Evolutionary conservation across 1,284 basidiomycete genomes (phyloP).

Genomic region (Termitomyces sp.): DNA sequence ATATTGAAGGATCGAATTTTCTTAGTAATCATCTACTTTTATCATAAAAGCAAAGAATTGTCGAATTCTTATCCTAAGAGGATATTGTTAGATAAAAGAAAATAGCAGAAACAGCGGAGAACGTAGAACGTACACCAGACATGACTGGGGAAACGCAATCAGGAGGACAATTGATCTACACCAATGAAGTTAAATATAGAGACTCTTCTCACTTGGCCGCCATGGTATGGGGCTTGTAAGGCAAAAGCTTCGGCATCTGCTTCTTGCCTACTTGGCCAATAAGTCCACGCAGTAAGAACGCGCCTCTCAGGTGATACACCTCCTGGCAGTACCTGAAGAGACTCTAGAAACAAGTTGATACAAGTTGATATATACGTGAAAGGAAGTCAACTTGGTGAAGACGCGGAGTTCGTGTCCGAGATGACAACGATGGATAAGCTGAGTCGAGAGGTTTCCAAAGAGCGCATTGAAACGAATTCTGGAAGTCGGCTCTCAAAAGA

Average conservation of each 20-base stretch:
- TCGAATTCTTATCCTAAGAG: background rate
- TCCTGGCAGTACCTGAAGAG: background rate
- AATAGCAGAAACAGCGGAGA: background rate
- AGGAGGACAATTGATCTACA: background rate
- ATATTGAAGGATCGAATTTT: background rate
- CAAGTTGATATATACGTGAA: background rate
- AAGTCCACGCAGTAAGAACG: background rate
- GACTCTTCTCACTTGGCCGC: background rate
- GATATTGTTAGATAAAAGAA: background rate
- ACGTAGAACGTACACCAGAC: background rate
- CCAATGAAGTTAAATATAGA: background rate
- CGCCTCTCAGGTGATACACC: background rate
- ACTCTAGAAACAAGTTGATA: background rate
- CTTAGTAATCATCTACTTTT: too few relatives aligned
- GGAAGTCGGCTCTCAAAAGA: too few relatives aligned
- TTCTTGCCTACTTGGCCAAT: background rate
- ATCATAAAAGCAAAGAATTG: background rate
- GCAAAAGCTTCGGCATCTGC: background rate
- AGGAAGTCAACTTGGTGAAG: background rate
- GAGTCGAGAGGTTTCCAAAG: background rate
- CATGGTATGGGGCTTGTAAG: background rate
- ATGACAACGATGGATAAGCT: background rate
- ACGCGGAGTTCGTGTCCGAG: background rate
- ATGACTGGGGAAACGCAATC: background rate
- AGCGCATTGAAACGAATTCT: background rate